Evolutionary conservation across 148 eudicot genomes (phyloP).

Genomic region (Nyssa sinensis): DNA sequence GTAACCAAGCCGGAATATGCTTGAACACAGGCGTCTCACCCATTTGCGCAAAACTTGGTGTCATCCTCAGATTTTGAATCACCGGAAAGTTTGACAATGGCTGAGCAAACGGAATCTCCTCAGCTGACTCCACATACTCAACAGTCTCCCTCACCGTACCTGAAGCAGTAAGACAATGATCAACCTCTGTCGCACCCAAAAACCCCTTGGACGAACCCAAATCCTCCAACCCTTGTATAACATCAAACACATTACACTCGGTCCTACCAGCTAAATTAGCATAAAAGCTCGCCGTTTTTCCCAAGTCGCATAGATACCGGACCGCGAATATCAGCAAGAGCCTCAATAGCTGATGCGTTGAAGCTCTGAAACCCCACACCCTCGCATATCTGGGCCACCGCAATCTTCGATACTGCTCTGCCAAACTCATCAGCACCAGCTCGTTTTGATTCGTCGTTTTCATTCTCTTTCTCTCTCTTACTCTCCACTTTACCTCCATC

Average conservation of each 20-base stretch:
- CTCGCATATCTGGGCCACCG: constrained; percentile 76
- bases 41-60: constrained; percentile 63
- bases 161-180: constrained; percentile 29
- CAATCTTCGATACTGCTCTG: constrained; percentile 50
- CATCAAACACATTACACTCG: constrained; percentile 70
- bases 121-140: constrained; percentile 48
- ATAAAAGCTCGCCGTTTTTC: constrained; percentile 52
- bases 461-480: constrained; percentile 22
- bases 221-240: constrained; percentile 67
- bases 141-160: constrained; percentile 47
- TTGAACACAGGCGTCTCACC: constrained; percentile 51
- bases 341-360: constrained; percentile 62
- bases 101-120: constrained; percentile 70
- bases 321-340: constrained; percentile 58
- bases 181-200: constrained; percentile 36
- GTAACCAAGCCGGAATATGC: constrained; percentile 82
- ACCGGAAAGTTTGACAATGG: constrained; percentile 72
- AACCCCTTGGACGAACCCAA: constrained; percentile 42
- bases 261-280: constrained; percentile 82
- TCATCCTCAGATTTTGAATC: constrained; percentile 14
- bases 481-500: constrained; percentile 53
- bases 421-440: constrained; percentile 46
- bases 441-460: constrained; percentile 13
- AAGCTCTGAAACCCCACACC: constrained; percentile 57
- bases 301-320: constrained; percentile 60